Conservation (phyloP, 2,329 filamentous ascomycete genomes). For the Blastomyces emzantsi region DNA sequence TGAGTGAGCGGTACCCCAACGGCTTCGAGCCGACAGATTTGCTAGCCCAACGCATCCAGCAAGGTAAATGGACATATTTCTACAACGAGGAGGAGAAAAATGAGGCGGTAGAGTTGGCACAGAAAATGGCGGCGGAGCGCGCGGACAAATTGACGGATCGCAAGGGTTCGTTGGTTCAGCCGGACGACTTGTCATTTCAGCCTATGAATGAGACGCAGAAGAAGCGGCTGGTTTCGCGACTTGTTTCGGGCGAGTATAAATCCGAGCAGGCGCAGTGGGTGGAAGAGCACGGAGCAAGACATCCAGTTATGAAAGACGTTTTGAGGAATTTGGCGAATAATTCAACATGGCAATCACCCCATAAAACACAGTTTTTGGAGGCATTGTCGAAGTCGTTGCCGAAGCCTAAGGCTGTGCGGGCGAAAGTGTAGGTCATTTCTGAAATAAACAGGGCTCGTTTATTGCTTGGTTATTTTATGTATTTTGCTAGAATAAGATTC, state of each 20-base stretch:
- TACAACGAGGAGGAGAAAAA: constrained; percentile 30
- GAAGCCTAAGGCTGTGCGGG: constrained; percentile 8
- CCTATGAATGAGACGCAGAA: constrained; percentile 21
- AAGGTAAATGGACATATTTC: constrained; percentile 33
- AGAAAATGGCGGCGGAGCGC: constrained; percentile 26
- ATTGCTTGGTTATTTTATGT: neutral
- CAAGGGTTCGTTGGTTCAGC: constrained; percentile 32
- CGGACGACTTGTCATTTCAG: constrained; percentile 24
- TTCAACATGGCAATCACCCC: constrained; percentile 32
- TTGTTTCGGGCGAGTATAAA: constrained; percentile 29
- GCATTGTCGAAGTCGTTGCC: constrained; percentile 32
- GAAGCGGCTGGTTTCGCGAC: constrained; percentile 25
- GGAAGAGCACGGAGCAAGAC: constrained; percentile 10
- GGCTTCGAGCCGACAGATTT: constrained; percentile 30
- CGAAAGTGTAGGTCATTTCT: constrained; percentile 1
- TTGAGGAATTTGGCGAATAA: constrained; percentile 33
- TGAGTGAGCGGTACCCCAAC: constrained; percentile 29
- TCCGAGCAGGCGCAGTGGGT: constrained; percentile 14
- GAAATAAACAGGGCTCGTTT: neutral
- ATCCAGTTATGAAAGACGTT: constrained; percentile 26
- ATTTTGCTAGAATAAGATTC: constrained; percentile 2
- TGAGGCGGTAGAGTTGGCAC: constrained; percentile 29
- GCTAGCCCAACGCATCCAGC: constrained; percentile 30
- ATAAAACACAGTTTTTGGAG: constrained; percentile 30
- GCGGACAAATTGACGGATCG: constrained; percentile 29